Evolutionary conservation across 257 asterid genomes (phyloP), one percentile per base, ranked within the genome.

Genomic region (Anisodus acutangulus): DNA sequence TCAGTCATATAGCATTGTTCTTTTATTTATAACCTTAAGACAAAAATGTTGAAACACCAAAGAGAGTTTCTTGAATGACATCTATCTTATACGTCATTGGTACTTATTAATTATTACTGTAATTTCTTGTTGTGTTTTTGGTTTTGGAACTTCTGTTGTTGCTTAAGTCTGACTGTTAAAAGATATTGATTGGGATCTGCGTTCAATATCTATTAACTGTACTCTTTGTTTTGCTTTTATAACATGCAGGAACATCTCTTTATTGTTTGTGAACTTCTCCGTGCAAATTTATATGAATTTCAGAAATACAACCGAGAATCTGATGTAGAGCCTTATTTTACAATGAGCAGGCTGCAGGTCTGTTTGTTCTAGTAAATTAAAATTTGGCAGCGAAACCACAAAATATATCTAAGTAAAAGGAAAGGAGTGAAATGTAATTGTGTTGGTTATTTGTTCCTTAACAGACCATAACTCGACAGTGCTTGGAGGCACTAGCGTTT

Each of bases 251-350:
- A 94, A 85, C 99, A 95, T 89, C 86, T 95, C 22, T 91, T 95
- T 79, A 95, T 95, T 12, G 98, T 95, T 11, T 92, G 95, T 19
- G 99, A 95, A 85, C 99, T 95, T 86, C 94, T 95, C 12, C 91
- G 94, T 86, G 98, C 98, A 82, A 93, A 95, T 87, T 88, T 94
- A 87, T 95, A 95, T 22, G 99, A 94, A 84, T 92, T 95, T 87
- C 98, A 93, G 87, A 95, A 95, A 87, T 93, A 86, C 87, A 93
- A 91, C 81, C 93, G 85, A 85, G 98, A 94, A 89, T 95, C 98
- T 54, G 93, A 92, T 64, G 91, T 89, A 5, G 98, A 94, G 87
- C 94, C 90, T 17, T 95, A 94, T 87, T 95, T 94, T 82, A 93
- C 98, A 83, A 69, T 92, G 89, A 89, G 84, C 55, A 89, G 95